Evolutionary conservation across 2,329 filamentous ascomycete species (phyloP).

Genomic region (Nannizzia gypsea): DNA sequence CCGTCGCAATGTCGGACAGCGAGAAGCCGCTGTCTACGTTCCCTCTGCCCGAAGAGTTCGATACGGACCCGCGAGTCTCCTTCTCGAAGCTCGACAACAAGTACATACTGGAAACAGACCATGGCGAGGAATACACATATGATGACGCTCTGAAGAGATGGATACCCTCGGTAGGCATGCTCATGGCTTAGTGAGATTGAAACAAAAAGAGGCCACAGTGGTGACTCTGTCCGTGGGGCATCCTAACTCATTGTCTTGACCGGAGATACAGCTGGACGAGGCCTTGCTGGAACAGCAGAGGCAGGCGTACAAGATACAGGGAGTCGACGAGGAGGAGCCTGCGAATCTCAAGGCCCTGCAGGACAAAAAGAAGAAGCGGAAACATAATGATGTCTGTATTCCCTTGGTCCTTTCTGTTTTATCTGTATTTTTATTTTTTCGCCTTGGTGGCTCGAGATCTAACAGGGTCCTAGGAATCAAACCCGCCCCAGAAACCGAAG

Average conservation of each 20-base stretch:
- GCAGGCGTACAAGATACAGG: constrained; percentile 48
- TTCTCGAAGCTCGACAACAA: constrained; percentile 74
- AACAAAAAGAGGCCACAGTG: constrained; percentile 14
- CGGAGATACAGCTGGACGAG: constrained; percentile 44
- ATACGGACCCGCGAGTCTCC: constrained; percentile 68
- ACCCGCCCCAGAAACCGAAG: constrained; percentile 23
- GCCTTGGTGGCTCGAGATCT: not conserved
- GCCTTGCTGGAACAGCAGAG: constrained; percentile 49
- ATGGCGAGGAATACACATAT: constrained; percentile 77
- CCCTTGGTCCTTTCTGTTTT: not conserved
- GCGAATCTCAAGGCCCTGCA: constrained; percentile 28
- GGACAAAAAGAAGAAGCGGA: constrained; percentile 40
- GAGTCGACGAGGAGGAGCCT: constrained; percentile 46
- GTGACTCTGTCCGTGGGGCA: constrained; percentile 1
- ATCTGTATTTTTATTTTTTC: not conserved
- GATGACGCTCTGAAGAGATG: constrained; percentile 60
- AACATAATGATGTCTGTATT: constrained; percentile 41
- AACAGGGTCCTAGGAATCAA: not conserved
- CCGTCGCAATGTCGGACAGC: not conserved
- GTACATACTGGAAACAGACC: constrained; percentile 71
- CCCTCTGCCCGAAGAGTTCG: constrained; percentile 53
- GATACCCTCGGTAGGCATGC: constrained; percentile 50
- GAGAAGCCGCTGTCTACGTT: constrained; percentile 22
- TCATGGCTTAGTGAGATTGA: constrained; percentile 12
- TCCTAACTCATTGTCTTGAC: constrained; percentile 9